These are phyloP conservation scores for Solanum pinnatisectum DNA, from an alignment of 257 asterid species.

Conservation along the genomic window DNA sequence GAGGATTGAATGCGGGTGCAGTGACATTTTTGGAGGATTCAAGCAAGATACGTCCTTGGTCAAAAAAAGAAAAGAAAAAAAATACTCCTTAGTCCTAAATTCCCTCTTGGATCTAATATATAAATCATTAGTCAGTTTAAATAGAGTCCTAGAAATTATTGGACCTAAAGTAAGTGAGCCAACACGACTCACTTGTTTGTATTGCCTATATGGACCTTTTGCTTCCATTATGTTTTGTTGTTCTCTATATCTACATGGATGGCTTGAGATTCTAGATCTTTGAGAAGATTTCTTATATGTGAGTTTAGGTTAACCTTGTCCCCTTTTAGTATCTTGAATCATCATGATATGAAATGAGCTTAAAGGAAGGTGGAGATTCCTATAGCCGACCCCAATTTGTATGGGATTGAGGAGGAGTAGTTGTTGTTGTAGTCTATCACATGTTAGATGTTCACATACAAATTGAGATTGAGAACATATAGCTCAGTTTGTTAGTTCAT, in stretches of 20 bases:
- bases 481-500: not conserved
- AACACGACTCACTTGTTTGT: not conserved
- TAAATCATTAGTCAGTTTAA: not conserved
- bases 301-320: not conserved
- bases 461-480: not conserved
- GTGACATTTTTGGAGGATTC: not conserved
- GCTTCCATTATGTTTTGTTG: not conserved
- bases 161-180: not conserved
- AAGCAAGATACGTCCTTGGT: not conserved
- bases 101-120: not conserved
- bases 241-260: not conserved
- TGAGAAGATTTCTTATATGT: not conserved
- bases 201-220: not conserved
- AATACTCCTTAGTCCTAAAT: not conserved
- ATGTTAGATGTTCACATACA: not conserved
- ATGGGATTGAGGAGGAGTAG: not conserved
- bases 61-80: not conserved
- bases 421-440: not conserved
- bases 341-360: not conserved
- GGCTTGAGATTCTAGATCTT: not conserved
- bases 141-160: not conserved
- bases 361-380: not conserved
- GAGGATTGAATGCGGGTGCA: not conserved
- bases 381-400: not conserved
- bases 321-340: not conserved